phyloP scores from a whole-genome alignment of 2,329 filamentous ascomycete genomes.

The Neurospora crassa region DNA sequence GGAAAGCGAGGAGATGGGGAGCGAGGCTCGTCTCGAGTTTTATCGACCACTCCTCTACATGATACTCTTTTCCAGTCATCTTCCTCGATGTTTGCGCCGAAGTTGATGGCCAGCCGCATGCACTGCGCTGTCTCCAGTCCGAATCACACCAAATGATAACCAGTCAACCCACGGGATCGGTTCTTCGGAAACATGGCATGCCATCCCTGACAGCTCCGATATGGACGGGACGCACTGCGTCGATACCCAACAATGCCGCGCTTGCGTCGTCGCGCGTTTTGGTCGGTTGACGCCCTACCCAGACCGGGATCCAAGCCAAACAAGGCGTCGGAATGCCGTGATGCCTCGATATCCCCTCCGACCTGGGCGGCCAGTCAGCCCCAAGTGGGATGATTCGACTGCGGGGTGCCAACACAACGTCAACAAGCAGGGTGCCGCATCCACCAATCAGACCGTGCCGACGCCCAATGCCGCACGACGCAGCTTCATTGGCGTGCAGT shows the following conservation, averaged over 20 bases:
- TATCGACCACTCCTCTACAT: neutral
- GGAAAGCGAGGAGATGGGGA: neutral
- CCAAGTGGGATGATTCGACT: conserved; percentile 1
- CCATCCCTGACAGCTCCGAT: neutral
- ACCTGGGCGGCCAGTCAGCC: neutral
- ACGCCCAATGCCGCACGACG: neutral
- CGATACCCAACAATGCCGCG: neutral
- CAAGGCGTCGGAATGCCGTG: neutral
- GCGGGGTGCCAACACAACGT: neutral
- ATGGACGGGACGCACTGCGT: neutral
- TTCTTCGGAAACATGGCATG: neutral
- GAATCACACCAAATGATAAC: neutral
- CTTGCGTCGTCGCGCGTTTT: neutral
- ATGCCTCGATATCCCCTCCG: neutral
- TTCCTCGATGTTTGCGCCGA: neutral
- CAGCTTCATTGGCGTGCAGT: neutral
- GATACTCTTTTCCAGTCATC: neutral
- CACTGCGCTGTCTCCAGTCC: neutral
- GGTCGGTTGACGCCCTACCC: neutral
- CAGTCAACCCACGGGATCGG: neutral
- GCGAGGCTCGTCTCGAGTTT: neutral
- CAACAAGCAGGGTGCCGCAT: neutral
- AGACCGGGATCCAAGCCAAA: neutral
- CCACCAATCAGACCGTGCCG: neutral
- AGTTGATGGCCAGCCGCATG: neutral